Base-by-base conservation (phyloP, 1,139 yeast genomes). In the Kodamaea derodonti region DNA sequence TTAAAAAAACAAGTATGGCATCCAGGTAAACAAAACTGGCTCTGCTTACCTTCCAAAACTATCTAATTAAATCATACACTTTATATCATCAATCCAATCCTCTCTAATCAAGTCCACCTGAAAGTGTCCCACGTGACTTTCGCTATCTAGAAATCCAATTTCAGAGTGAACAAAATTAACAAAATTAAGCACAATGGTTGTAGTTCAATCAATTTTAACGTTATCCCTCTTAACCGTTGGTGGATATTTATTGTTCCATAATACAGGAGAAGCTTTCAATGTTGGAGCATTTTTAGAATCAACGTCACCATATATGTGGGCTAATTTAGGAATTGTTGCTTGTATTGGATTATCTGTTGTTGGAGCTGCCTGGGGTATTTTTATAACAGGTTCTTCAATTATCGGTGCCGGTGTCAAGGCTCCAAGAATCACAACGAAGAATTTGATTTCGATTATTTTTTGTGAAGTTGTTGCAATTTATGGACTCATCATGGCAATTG, bases 351-450 rank as follows among this genome's bases (percentile, higher is more conserved):
- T 94, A 42, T 82, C 95, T 36, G 97, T 94, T 14, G 84, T 90
- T 31, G 99, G 98, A 29, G 98, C 98, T 14, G 98, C 98, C 10
- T 92, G 98, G 97, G 99, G 99, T 45, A 94, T 94, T 47, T 94
- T 92, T 60, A 78, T 94, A 42, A 92, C 97, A 1, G 99, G 99
- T 27, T 74, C 97, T 1, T 80, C 96, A 27, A 86, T 94, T 48
- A 66, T 94, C 42, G 99, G 99, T 48, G 98, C 98, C 4, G 98
- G 98, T 66, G 97, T 94, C 42, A 86, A 86, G 60, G 92, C 95
- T 4, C 98, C 98, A 32, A 72, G 97, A 58, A 94, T 94, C 58
- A 90, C 97, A 31, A 94, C 99, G 42, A 94, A 94, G 72, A 92
- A 92, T 62, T 76, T 94, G 59, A 94, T 94, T 43, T 84, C 95